Conservation (phyloP, 2,329 filamentous ascomycete genomes). For the Neonectria magnoliae region DNA sequence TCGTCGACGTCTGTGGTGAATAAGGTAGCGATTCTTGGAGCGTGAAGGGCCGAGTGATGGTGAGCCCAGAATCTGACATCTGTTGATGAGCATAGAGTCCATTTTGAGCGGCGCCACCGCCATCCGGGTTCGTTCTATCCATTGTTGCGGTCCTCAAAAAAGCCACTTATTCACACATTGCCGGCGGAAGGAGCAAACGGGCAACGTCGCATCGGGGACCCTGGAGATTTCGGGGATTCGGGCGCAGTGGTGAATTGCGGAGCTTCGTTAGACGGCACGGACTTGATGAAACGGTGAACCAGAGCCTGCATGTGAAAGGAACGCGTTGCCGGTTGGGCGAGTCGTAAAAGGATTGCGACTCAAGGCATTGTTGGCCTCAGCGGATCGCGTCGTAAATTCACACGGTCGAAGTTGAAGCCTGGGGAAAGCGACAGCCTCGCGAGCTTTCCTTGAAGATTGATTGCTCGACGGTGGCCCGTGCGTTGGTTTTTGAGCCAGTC, state of each 20-base stretch:
- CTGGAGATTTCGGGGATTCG: conserved; percentile 25
- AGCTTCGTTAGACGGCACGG: conserved; percentile 18
- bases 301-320: conserved; percentile 3
- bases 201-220: conserved; percentile 41
- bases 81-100: conserved; percentile 44
- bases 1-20: conserved; percentile 82
- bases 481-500: conserved; percentile 33
- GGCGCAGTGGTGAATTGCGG: conserved; percentile 18
- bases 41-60: conserved; percentile 61
- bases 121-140: conserved; percentile 45
- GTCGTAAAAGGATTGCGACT: conserved; percentile 30
- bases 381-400: conserved; percentile 18
- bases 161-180: conserved; percentile 45
- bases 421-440: conserved; percentile 41
- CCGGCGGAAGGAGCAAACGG: conserved; percentile 41
- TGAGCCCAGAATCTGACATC: conserved; percentile 35
- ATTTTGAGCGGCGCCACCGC: conserved; percentile 47
- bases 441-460: conserved; percentile 36
- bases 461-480: conserved; percentile 34
- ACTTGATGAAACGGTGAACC: conserved; percentile 11
- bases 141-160: conserved; percentile 44
- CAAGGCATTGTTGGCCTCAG: conserved; percentile 38
- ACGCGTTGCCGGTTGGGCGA: not conserved
- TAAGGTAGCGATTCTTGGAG: conserved; percentile 83
- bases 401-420: conserved; percentile 34